These are phyloP conservation scores for Tieghemostelium lacteum DNA, from an alignment of 78 protist species.

Conservation along the genomic window DNA sequence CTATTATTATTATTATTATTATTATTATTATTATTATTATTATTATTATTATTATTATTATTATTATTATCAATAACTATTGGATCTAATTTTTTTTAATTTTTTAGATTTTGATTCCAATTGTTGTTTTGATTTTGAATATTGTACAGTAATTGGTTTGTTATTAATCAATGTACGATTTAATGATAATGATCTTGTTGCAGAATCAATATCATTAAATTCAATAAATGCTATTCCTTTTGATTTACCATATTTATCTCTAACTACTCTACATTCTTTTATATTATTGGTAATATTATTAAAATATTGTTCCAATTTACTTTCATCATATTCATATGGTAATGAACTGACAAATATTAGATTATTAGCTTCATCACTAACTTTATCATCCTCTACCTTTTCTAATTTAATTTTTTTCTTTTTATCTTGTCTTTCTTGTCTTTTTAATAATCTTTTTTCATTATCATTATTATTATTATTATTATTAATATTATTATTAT, in stretches of 20 bases:
- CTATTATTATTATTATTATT: too few species aligned
- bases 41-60: neutral
- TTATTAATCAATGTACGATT: neutral
- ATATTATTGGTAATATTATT: conserved; percentile 16
- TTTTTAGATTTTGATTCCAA: neutral
- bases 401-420: neutral
- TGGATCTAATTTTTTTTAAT: neutral
- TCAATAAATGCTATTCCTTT: conserved; percentile 46
- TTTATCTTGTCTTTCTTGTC: neutral
- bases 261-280: neutral
- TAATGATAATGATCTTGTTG: conserved; percentile 11
- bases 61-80: neutral
- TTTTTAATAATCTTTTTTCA: neutral
- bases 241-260: conserved; percentile 35
- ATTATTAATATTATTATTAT: neutral
- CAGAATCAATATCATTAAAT: neutral
- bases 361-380: neutral
- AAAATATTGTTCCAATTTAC: conserved; percentile 2
- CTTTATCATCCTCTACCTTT: conserved; percentile 5
- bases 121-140: conserved; percentile 7
- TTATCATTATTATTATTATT: neutral
- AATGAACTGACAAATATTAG: neutral
- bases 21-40: too few species aligned
- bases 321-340: conserved; percentile 8
- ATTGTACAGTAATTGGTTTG: too few species aligned